Conservation (phyloP, 768 basidiomycete genomes). For the Amanita phalloides region DNA sequence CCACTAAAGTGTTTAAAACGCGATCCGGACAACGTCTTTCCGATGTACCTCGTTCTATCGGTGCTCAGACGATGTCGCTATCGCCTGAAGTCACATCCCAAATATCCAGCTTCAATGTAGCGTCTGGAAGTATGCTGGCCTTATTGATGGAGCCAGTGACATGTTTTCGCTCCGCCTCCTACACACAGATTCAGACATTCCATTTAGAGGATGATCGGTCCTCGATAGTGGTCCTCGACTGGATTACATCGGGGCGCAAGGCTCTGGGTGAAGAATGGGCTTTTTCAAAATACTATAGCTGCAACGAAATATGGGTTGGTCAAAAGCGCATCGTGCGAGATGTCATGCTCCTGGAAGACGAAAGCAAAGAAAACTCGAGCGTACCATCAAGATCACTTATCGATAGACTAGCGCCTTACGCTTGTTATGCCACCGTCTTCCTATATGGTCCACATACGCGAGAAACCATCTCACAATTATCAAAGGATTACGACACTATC, state of each 20-base stretch:
- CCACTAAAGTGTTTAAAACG: slow-evolving; percentile 90
- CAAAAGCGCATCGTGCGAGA: slow-evolving; percentile 66
- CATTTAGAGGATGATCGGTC: slow-evolving; percentile 39
- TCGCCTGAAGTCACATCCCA: slow-evolving; percentile 39
- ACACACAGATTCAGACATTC: slow-evolving; percentile 79
- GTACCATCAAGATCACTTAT: slow-evolving; percentile 36
- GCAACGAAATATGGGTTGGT: slow-evolving; percentile 71
- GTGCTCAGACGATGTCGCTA: not conserved
- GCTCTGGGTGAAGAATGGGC: slow-evolving; percentile 83
- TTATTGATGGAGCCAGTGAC: slow-evolving; percentile 90
- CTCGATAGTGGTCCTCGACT: slow-evolving; percentile 74
- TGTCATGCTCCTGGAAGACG: slow-evolving; percentile 62
- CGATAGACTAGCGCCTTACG: slow-evolving; percentile 66
- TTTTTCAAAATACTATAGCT: slow-evolving; percentile 75
- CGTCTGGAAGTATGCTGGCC: slow-evolving; percentile 47
- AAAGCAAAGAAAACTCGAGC: slow-evolving; percentile 10
- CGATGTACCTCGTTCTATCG: slow-evolving; percentile 14
- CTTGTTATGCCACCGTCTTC: slow-evolving; percentile 83
- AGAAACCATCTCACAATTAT: slow-evolving; percentile 36
- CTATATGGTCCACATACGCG: slow-evolving; percentile 61
- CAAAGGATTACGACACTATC: slow-evolving; percentile 36
- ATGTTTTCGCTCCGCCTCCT: slow-evolving; percentile 77
- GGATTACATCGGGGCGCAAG: slow-evolving; percentile 84
- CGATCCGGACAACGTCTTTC: slow-evolving; percentile 53
- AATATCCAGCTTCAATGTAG: slow-evolving; percentile 46